Evolutionary conservation across 2,329 filamentous ascomycete species (phyloP).

Genomic region (Trichoderma brevicompactum): DNA sequence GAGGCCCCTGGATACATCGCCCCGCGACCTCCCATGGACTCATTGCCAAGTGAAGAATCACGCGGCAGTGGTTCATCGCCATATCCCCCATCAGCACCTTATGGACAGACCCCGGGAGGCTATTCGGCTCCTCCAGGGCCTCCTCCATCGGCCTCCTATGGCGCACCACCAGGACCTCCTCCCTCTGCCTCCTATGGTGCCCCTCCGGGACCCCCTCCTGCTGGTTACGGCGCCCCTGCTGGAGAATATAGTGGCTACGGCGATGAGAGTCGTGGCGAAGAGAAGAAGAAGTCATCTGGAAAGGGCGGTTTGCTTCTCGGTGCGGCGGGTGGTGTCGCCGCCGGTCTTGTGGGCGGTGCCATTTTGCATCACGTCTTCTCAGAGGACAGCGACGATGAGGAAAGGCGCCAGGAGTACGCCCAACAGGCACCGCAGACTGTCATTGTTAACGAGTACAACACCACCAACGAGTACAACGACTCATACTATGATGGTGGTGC

Average conservation of each 20-base stretch:
- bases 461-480: constrained; percentile 16
- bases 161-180: constrained; percentile 31
- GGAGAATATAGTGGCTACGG: constrained; percentile 20
- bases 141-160: constrained; percentile 15
- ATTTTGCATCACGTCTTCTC: constrained; percentile 58
- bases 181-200: constrained; percentile 27
- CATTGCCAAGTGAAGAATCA: constrained; percentile 34
- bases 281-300: constrained; percentile 46
- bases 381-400: constrained; percentile 33
- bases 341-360: constrained; percentile 62
- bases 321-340: constrained; percentile 62
- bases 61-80: constrained; percentile 30
- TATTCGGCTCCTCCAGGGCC: constrained; percentile 7
- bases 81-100: constrained; percentile 8
- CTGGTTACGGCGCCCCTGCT: constrained; percentile 31
- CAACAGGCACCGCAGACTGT: constrained; percentile 31
- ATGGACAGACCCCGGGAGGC: constrained; percentile 15
- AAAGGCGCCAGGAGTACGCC: constrained; percentile 28
- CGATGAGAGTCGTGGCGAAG: neutral
- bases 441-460: constrained; percentile 21
- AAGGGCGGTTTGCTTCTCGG: constrained; percentile 61
- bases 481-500: constrained; percentile 29
- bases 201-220: constrained; percentile 28
- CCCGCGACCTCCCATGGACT: constrained; percentile 34
- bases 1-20: constrained; percentile 54